phyloP scores from a whole-genome alignment of 2,329 filamentous ascomycete genomes.

The Grosmannia serpens region DNA sequence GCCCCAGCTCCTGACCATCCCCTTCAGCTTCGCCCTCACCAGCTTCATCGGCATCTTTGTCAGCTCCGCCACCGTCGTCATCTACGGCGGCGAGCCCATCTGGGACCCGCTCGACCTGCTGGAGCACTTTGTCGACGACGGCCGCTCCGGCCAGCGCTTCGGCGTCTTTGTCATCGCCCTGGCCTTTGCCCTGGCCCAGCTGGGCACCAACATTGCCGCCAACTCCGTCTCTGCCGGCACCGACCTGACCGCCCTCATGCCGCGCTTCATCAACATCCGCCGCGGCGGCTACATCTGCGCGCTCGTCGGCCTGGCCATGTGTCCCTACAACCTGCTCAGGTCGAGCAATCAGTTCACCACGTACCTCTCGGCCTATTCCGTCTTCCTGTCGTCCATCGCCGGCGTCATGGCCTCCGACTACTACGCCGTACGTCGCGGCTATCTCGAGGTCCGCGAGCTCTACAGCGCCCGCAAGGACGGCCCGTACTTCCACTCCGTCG shows the following conservation, averaged over 20 bases:
- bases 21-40: constrained; percentile 61
- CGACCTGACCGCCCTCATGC: constrained; percentile 69
- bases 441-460: constrained; percentile 64
- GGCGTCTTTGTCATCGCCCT: constrained; percentile 63
- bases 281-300: constrained; percentile 83
- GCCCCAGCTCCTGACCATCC: constrained; percentile 69
- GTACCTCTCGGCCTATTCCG: constrained; percentile 82
- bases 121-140: constrained; percentile 55
- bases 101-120: constrained; percentile 65
- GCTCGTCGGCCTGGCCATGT: constrained; percentile 68
- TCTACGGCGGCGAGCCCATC: constrained; percentile 50
- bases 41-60: constrained; percentile 77
- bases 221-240: constrained; percentile 78
- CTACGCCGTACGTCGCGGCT: constrained; percentile 74
- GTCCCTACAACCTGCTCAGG: constrained; percentile 70
- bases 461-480: constrained; percentile 58
- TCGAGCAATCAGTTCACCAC: constrained; percentile 76
- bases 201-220: constrained; percentile 79
- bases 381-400: constrained; percentile 87
- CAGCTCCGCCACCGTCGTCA: constrained; percentile 58
- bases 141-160: constrained; percentile 56
- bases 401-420: constrained; percentile 88
- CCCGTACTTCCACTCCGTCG: constrained; percentile 63
- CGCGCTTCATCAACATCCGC: constrained; percentile 72
- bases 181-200: constrained; percentile 66